These are phyloP conservation scores for Blastocystis sp. DNA, from an alignment of 352 stramenopile species.

Conservation along the genomic window DNA sequence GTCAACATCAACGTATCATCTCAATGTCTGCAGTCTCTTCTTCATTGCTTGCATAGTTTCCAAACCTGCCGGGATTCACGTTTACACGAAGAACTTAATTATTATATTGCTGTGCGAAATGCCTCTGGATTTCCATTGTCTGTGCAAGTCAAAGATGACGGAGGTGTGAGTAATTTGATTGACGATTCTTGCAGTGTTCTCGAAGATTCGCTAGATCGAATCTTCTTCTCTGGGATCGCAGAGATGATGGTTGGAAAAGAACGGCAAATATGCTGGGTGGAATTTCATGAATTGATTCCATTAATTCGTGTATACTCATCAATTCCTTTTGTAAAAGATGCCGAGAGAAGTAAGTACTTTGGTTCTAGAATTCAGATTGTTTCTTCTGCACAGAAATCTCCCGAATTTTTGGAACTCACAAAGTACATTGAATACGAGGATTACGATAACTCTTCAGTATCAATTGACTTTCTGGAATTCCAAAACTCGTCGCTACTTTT, in stretches of 20 bases:
- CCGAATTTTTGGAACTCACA: too few relatives aligned
- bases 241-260: not conserved
- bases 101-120: slow-evolving; percentile 23
- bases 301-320: not conserved
- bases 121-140: not conserved
- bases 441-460: not conserved
- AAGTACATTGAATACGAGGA: not conserved
- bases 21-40: not conserved
- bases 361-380: not conserved
- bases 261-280: not conserved
- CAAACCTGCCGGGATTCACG: not conserved
- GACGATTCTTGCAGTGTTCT: not conserved
- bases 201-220: not conserved
- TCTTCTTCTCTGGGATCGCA: not conserved
- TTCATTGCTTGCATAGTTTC: not conserved
- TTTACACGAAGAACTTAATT: not conserved
- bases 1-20: not conserved
- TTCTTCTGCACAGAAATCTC: not conserved
- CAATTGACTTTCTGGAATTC: too few relatives aligned
- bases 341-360: not conserved
- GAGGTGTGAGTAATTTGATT: not conserved
- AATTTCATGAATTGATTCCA: not conserved
- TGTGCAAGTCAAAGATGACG: not conserved
- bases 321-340: slow-evolving; percentile 10
- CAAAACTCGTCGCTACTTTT: not conserved